A percentile compares a stretch with the other conserved stretches of the same genome.
Evolutionary conservation across 306 rosid genomes (phyloP).

Genomic region (Dryas alaskensis): DNA sequence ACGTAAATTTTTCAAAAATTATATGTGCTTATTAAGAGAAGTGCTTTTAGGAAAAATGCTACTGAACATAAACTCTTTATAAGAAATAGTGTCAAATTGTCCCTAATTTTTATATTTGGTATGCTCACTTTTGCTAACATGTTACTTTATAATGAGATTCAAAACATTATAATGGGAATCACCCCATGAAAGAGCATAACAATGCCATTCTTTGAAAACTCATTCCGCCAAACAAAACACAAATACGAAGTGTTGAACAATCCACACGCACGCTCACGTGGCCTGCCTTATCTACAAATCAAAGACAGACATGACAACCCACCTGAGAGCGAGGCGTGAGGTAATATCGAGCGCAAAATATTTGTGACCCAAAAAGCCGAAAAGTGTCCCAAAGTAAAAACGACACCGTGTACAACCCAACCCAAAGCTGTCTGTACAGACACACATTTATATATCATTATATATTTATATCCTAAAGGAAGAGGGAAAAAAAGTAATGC

Average conservation of each 20-base stretch:
- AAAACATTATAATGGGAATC: no score
- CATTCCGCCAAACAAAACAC: not conserved
- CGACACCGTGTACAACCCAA: conserved; percentile 41
- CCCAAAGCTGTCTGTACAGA: conserved; percentile 1
- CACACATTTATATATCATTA: conserved; percentile 27
- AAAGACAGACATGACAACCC: not conserved
- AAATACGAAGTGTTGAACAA: conserved; percentile 3
- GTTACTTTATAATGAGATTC: no score
- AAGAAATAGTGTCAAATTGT: no score
- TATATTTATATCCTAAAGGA: not conserved
- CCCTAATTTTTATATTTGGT: no score
- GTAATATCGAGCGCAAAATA: conserved; percentile 47
- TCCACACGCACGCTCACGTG: conserved; percentile 38
- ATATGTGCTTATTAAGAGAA: no score
- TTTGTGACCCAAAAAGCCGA: conserved; percentile 44
- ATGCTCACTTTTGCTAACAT: no score
- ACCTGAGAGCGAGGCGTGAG: conserved; percentile 59
- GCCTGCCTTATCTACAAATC: conserved; percentile 28
- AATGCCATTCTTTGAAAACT: no score
- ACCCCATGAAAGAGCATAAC: no score
- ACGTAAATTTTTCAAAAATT: no score
- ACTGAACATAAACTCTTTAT: no score
- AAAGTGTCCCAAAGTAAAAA: conserved; percentile 21
- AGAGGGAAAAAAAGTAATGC: not conserved
- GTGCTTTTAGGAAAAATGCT: no score